Evolutionary conservation across 2,329 filamentous ascomycete genomes (phyloP).

Genomic region (Ceratocystis colombiana): DNA sequence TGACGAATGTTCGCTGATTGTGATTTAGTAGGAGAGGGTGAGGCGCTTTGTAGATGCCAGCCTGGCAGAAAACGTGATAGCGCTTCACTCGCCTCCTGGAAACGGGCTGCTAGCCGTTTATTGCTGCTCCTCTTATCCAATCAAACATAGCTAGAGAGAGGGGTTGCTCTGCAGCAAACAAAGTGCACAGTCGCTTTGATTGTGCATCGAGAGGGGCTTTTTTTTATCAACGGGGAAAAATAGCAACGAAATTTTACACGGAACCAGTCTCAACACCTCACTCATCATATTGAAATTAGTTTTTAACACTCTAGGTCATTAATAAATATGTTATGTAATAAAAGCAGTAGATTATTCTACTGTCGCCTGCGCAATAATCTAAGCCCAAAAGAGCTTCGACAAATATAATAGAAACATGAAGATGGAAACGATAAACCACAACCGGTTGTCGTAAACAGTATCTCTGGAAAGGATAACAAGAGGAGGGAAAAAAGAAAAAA

Average conservation of each 20-base stretch:
- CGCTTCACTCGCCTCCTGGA: neutral
- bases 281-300: no score
- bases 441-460: constrained; percentile 12
- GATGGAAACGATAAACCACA: constrained; percentile 11
- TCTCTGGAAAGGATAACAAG: constrained; percentile 1
- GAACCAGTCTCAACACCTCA: no score
- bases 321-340: constrained; percentile 11
- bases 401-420: constrained; percentile 19
- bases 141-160: neutral
- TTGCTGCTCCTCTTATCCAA: neutral
- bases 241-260: no score
- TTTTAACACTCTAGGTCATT: neutral
- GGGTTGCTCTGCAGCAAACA: neutral
- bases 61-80: no score
- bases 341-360: constrained; percentile 15
- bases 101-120: neutral
- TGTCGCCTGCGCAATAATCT: constrained; percentile 16
- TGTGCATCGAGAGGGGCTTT: neutral
- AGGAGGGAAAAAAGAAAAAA: constrained; percentile 7
- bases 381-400: neutral
- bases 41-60: no score
- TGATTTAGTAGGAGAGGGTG: no score
- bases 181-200: neutral
- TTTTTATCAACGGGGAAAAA: neutral
- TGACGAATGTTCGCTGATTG: neutral